Conservation (phyloP, 306 rosid species). For the Prunus fruticosa region DNA sequence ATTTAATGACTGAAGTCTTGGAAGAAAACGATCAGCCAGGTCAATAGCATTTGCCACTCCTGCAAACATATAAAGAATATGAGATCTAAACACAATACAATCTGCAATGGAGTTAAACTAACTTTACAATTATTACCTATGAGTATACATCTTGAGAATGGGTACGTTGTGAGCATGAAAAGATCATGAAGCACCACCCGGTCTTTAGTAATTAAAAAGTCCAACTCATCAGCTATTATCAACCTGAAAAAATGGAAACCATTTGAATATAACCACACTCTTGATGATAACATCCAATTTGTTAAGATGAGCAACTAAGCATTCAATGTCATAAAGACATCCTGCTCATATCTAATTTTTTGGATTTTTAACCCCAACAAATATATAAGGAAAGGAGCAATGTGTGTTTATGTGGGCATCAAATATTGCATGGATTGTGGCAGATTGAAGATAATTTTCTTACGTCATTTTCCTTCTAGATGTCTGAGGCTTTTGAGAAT, state of each 20-base stretch:
- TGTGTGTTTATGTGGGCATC: neutral
- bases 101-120: neutral
- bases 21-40: conserved; percentile 91
- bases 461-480: conserved; percentile 65
- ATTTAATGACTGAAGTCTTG: conserved; percentile 77
- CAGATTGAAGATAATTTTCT: conserved; percentile 17
- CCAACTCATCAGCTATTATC: conserved; percentile 88
- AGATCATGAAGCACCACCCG: conserved; percentile 87
- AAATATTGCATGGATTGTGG: neutral
- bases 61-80: conserved; percentile 23
- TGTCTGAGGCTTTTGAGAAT: conserved; percentile 53
- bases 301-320: conserved; percentile 9
- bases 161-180: conserved; percentile 87
- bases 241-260: conserved; percentile 42
- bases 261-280: neutral
- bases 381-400: neutral
- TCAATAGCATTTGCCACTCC: conserved; percentile 96
- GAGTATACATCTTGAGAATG: conserved; percentile 79
- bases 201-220: conserved; percentile 82
- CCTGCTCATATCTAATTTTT: neutral
- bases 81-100: neutral
- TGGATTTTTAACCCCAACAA: neutral
- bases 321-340: neutral
- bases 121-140: conserved; percentile 48
- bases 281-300: conserved; percentile 13